Evolutionary conservation across 2,329 filamentous ascomycete species (phyloP).

Genomic region (Orbilia quercus): DNA sequence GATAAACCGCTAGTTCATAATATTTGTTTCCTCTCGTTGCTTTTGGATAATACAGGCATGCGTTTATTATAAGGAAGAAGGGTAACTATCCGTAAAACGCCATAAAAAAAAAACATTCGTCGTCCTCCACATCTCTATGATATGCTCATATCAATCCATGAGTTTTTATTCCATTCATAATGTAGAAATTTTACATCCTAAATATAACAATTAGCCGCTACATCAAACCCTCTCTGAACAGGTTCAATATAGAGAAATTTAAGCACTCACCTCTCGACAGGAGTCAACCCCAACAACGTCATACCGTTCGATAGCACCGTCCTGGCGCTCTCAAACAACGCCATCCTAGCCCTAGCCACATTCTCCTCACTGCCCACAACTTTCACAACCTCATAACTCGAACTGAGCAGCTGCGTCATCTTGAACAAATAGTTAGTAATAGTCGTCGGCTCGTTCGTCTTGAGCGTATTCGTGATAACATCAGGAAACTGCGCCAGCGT

Average conservation of each 20-base stretch:
- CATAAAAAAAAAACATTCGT: conserved; percentile 6
- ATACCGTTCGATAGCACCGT: conserved; percentile 85
- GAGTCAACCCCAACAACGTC: conserved; percentile 79
- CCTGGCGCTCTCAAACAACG: conserved; percentile 79
- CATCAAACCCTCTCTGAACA: too few species aligned
- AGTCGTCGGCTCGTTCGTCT: conserved; percentile 80
- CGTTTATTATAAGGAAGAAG: background rate
- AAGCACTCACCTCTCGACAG: conserved; percentile 69
- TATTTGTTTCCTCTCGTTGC: too few species aligned
- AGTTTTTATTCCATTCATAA: too few species aligned
- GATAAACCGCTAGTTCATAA: background rate
- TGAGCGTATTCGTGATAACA: conserved; percentile 82
- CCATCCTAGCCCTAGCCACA: conserved; percentile 77
- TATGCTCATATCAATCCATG: conserved; percentile 4
- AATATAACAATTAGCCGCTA: too few species aligned
- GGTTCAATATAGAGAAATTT: background rate
- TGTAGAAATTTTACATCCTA: too few species aligned
- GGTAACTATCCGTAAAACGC: conserved; percentile 17
- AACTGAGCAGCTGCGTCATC: conserved; percentile 83
- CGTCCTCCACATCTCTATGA: background rate
- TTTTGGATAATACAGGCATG: background rate
- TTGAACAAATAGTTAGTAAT: conserved; percentile 81
- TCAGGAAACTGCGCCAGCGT: conserved; percentile 87
- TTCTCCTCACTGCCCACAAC: conserved; percentile 81
- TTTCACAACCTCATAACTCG: conserved; percentile 82